Conservation (phyloP, 768 basidiomycete species). For the Mycena albidolilacea region DNA sequence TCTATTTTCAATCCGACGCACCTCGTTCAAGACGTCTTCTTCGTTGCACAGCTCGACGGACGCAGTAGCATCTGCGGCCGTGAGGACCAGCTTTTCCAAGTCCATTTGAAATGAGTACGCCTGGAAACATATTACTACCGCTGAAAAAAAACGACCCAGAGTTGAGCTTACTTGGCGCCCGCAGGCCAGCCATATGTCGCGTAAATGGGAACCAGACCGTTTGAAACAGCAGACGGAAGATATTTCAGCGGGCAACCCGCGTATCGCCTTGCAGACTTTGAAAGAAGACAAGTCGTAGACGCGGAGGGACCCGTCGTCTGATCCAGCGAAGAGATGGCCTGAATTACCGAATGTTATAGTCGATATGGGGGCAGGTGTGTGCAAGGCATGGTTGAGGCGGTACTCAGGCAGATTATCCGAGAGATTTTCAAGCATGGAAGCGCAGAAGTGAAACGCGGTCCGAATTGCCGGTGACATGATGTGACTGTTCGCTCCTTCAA, state of each 20-base stretch:
- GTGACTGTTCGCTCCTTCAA: conserved; percentile 14
- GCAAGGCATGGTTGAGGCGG: conserved; percentile 45
- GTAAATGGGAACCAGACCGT: conserved; percentile 55
- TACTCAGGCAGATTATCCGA: conserved; percentile 32
- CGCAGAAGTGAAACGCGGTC: not conserved
- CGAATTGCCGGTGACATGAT: not conserved
- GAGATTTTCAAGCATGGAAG: conserved; percentile 26
- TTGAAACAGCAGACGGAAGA: conserved; percentile 71
- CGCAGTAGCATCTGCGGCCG: conserved; percentile 62
- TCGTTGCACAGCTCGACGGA: conserved; percentile 66
- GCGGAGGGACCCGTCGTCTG: conserved; percentile 81
- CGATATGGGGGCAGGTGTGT: conserved; percentile 67
- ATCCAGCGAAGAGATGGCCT: conserved; percentile 70
- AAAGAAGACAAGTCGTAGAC: conserved; percentile 72
- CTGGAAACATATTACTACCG: conserved; percentile 38
- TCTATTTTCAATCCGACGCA: conserved; percentile 49
- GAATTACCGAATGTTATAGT: conserved; percentile 66
- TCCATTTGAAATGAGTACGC: conserved; percentile 64
- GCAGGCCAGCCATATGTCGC: conserved; percentile 77
- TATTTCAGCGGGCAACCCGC: conserved; percentile 69
- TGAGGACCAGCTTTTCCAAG: conserved; percentile 67
- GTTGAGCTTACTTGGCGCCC: conserved; percentile 65
- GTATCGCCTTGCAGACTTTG: conserved; percentile 75
- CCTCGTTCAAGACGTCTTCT: conserved; percentile 80
- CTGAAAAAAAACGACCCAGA: not conserved